phyloP scores from a whole-genome alignment of 495 filamentous ascomycete species.

The Xylaria cubensis region DNA sequence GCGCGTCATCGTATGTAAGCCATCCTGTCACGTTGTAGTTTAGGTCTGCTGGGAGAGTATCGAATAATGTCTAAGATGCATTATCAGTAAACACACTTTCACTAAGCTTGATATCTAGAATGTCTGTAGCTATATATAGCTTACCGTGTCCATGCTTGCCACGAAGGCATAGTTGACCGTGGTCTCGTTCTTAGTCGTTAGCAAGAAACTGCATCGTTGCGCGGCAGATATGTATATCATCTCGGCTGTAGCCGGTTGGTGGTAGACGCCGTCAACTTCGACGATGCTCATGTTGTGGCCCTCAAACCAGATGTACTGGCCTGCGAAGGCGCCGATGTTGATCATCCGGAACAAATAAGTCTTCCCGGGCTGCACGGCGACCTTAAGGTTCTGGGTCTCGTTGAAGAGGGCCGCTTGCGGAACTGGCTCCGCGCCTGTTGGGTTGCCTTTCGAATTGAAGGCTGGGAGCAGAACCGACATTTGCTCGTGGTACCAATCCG shows the following conservation, averaged over 20 bases:
- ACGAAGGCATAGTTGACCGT: slow-evolving; percentile 71
- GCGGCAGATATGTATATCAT: slow-evolving; percentile 73
- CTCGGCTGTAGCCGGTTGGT: slow-evolving; percentile 62
- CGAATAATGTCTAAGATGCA: slow-evolving; percentile 69
- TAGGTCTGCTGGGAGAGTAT: slow-evolving; percentile 65
- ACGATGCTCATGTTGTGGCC: slow-evolving; percentile 69
- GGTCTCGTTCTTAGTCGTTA: slow-evolving; percentile 70
- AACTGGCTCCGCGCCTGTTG: slow-evolving; percentile 68
- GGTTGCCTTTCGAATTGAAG: slow-evolving; percentile 65
- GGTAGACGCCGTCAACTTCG: slow-evolving; percentile 64
- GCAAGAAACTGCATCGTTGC: slow-evolving; percentile 72
- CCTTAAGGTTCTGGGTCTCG: slow-evolving; percentile 63
- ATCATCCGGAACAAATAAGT: slow-evolving; percentile 81
- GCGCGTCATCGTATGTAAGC: slow-evolving; percentile 72
- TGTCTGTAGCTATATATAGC: slow-evolving; percentile 14
- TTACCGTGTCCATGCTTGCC: slow-evolving; percentile 65
- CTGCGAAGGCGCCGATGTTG: slow-evolving; percentile 74
- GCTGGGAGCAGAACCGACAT: slow-evolving; percentile 62
- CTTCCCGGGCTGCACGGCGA: slow-evolving; percentile 66
- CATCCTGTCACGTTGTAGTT: slow-evolving; percentile 82
- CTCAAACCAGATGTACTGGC: slow-evolving; percentile 76
- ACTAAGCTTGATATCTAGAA: not conserved
- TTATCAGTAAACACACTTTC: not conserved
- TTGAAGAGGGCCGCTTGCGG: slow-evolving; percentile 74
- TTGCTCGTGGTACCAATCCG: slow-evolving; percentile 71